Evolutionary conservation across 306 rosid species (phyloP).

Genomic region (Aeschynomene evenia): DNA sequence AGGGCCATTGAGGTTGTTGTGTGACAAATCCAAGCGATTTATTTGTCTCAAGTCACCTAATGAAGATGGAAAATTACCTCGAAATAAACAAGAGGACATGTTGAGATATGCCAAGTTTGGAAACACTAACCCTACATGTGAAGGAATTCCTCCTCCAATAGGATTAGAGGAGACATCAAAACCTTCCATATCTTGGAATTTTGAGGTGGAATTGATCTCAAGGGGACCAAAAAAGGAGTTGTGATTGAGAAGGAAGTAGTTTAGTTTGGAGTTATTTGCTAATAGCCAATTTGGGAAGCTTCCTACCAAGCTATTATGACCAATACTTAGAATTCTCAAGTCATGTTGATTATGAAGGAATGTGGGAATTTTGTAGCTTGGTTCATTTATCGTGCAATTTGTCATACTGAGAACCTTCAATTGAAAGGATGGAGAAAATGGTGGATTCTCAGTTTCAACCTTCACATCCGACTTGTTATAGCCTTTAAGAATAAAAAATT

Average conservation of each 20-base stretch:
- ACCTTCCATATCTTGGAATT: background rate
- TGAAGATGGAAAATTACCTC: constrained; percentile 12
- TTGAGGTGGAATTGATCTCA: background rate
- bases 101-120: background rate
- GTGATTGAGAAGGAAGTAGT: background rate
- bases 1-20: background rate
- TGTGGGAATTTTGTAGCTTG: background rate
- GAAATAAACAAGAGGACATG: background rate
- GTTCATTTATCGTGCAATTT: background rate
- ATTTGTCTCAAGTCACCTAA: background rate
- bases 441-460: constrained; percentile 29
- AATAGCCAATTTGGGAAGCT: constrained; percentile 27
- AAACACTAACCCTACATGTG: background rate
- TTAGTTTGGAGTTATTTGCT: constrained; percentile 19
- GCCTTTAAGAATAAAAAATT: background rate
- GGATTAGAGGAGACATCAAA: constrained; percentile 22
- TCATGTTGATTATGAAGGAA: constrained; percentile 24
- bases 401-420: background rate
- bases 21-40: constrained; percentile 8
- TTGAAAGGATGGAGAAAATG: background rate
- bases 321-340: background rate
- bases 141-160: background rate
- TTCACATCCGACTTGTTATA: background rate
- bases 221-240: constrained; percentile 8
- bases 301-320: background rate